Evolutionary conservation across 2,329 filamentous ascomycete genomes (phyloP).

Genomic region (Penicillium sp.): DNA sequence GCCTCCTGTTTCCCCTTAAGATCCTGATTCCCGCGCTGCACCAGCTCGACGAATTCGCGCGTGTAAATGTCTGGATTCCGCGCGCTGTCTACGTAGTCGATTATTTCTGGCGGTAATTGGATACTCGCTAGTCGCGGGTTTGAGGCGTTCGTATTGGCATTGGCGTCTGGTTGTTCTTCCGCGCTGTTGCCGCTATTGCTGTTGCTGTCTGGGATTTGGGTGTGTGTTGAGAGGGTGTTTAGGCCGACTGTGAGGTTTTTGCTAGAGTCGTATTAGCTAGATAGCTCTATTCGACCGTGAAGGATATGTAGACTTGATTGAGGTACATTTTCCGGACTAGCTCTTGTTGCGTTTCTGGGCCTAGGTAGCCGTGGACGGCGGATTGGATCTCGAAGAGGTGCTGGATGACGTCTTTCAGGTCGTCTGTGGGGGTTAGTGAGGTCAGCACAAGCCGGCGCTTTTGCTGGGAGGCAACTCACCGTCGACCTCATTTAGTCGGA

Average conservation of each 20-base stretch:
- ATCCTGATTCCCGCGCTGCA: conserved; percentile 66
- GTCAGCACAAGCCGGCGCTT: not conserved
- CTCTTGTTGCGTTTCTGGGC: conserved; percentile 59
- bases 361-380: conserved; percentile 62
- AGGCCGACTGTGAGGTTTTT: conserved; percentile 60
- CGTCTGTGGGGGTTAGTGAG: conserved; percentile 47
- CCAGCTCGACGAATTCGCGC: conserved; percentile 66
- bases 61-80: conserved; percentile 71
- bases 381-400: conserved; percentile 66
- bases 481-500: conserved; percentile 28
- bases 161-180: conserved; percentile 14
- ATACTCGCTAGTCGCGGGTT: conserved; percentile 55
- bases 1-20: conserved; percentile 65
- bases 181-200: not conserved
- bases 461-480: conserved; percentile 9
- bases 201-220: conserved; percentile 27
- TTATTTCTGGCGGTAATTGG: conserved; percentile 64
- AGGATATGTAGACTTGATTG: not conserved
- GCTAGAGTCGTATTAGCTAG: conserved; percentile 30
- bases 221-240: conserved; percentile 52
- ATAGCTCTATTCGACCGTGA: not conserved
- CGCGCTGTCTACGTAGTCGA: conserved; percentile 65
- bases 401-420: conserved; percentile 65
- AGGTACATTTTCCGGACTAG: conserved; percentile 62
- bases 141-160: conserved; percentile 36